Evolutionary conservation across 495 filamentous ascomycete genomes (phyloP), one percentile per base, ranked within the genome.

Genomic region (Rhypophila decipiens): DNA sequence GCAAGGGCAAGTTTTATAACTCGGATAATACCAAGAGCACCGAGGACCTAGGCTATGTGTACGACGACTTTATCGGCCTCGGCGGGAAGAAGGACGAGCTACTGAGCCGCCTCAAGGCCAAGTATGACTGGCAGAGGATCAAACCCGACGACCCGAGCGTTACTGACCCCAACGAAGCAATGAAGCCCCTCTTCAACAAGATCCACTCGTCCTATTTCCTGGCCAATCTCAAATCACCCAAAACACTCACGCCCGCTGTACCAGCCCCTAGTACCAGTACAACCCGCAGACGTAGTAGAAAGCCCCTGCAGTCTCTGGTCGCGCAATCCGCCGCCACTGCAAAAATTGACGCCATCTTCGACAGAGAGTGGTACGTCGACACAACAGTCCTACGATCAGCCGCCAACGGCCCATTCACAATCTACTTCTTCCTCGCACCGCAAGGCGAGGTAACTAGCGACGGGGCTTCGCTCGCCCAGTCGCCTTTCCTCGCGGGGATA

Each of bases 341-440:
- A 13, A 44, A 44, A 20, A 44, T 44, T n/a, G 17, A 15, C 23
- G n/a, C 42, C 42, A 31, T 17, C 22, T 44, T 44, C 24, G 42
- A 44, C 42, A n/a, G 42, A 13, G 42, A 44, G 24, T 44, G 42
- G 42, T 44, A 44, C 24, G 15, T 44, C 42, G 42, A 44, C 42
- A 29, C 42, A 0, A 17, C 15, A 4, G 42, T 44, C 22, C 29
- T 29, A 27, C 42, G 36, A 17, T 38, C 24, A 4, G 41, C 41
- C 17, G 23, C 22, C 13, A 44, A 44, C 41, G 41, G 41, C 1
- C 41, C 41, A 3, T 44, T 44, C 41, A 44, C 41, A 24, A 31
- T 44, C 24, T 44, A 44, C 24, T 44, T 44, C 41, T 44, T 44
- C 41, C 41, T 44, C 19, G 17, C 22, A 22, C 15, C 17, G n/a